A percentile compares a stretch with the other conserved stretches of the same genome.
Conservation (phyloP, 768 basidiomycete genomes). For the Agaricus sinodeliciosus region DNA sequence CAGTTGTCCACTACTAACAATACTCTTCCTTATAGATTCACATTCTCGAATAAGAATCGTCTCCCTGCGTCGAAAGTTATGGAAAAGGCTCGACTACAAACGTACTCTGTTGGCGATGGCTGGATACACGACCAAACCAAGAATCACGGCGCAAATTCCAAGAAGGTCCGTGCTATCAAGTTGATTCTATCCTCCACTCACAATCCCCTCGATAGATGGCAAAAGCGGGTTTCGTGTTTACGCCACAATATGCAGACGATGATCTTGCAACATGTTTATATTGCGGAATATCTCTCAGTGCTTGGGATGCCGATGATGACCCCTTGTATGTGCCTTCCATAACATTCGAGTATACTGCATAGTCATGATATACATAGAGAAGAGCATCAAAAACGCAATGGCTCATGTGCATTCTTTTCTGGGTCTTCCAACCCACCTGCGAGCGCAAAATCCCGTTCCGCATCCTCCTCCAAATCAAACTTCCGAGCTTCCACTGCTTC, state of each 20-base stretch:
- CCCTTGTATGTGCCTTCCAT: constrained; percentile 59
- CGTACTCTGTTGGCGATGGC: constrained; percentile 45
- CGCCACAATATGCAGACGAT: constrained; percentile 58
- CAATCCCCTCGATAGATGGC: constrained; percentile 58
- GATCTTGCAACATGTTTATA: constrained; percentile 86
- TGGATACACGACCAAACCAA: constrained; percentile 66
- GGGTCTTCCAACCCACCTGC: constrained; percentile 13
- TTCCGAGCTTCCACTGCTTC: constrained; percentile 22
- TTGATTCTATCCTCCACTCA: background rate
- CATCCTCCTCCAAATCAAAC: constrained; percentile 16
- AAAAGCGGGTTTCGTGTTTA: constrained; percentile 80
- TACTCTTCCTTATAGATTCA: constrained; percentile 37
- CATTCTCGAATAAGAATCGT: constrained; percentile 51
- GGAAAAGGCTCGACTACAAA: constrained; percentile 66
- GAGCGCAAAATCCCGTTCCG: constrained; percentile 11
- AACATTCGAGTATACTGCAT: background rate
- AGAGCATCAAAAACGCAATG: constrained; percentile 66
- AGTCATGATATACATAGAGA: constrained; percentile 35
- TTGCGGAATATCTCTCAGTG: constrained; percentile 71
- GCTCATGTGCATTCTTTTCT: constrained; percentile 39
- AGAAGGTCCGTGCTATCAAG: constrained; percentile 41
- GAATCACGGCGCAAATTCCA: constrained; percentile 64
- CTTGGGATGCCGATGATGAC: constrained; percentile 86
- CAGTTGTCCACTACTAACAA: background rate
- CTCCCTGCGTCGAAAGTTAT: constrained; percentile 61